Evolutionary conservation across 78 protist species (phyloP), one percentile per base, ranked within the genome.

Genomic region (Dictyostelium capitatum): DNA sequence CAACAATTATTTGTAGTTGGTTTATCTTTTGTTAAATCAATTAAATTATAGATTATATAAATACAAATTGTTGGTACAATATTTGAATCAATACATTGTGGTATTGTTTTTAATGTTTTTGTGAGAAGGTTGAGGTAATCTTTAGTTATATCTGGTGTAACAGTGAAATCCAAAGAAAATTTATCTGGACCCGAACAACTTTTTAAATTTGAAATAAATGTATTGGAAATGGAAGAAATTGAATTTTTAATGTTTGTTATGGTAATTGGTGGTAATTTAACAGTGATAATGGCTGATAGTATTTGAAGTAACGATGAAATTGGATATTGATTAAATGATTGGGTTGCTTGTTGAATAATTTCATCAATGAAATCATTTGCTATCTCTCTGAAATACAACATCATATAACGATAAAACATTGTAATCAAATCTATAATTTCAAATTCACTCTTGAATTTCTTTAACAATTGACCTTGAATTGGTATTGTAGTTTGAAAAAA

Each of bases 61-160:
- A 77, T 64, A 32, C 51, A 14, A 56, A 87, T 23, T 57, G 92
- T 59, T 14, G 67, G 6, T 6, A 87, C 50, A 32, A 87, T 87
- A 25, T 74, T 41, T 41, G 46, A 69, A 15, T 87, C 83, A 19
- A 87, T 12, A 87, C 92, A 87, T 59, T 87, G 82, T 47, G 92
- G 92, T n/a, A 37, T n/a, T 12, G 30, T 48, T 57, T 51, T 84
- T 28, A 74, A 43, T 32, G 53, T 20, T 72, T 30, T 41, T 43
- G 57, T 59, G 37, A 83, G 41, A 19, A 54, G 23, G 20, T n/a
- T n/a, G 11, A 87, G 56, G 77, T 87, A 87, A 20, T 77, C 84
- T 77, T 64, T 87, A 3, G 84, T 74, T 5, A 77, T 10, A 64
- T 87, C 92, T 7, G 92, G 79, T 1, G 77, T 51, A 14, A 64